Percentiles rank a stretch among this genome's conserved stretches.
These are phyloP conservation scores for Saksenaea oblongispora DNA, from an alignment of 371 early-diverging fungal species.

Conservation along the genomic window DNA sequence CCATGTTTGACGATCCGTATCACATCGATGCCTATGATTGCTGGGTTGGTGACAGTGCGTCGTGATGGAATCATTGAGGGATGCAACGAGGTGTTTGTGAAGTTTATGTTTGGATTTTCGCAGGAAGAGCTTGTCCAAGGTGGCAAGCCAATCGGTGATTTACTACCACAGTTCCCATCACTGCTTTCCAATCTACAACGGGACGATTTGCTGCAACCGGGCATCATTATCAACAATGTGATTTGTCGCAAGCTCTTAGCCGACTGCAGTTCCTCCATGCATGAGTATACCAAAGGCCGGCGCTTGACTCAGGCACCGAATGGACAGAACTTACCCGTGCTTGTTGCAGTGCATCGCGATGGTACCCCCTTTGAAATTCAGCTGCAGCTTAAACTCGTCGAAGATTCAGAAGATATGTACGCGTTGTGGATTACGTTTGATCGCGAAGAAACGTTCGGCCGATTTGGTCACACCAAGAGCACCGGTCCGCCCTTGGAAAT, in stretches of 20 bases:
- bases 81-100: constrained; percentile 65
- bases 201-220: constrained; percentile 36
- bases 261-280: constrained; percentile 9
- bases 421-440: constrained; percentile 76
- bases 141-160: constrained; percentile 45
- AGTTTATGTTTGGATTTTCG: constrained; percentile 68
- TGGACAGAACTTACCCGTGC: constrained; percentile 46
- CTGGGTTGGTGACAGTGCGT: constrained; percentile 66
- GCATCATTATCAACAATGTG: constrained; percentile 38
- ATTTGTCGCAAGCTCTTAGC: constrained; percentile 35
- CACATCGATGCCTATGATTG: constrained; percentile 70
- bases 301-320: constrained; percentile 34
- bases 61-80: constrained; percentile 59
- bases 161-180: constrained; percentile 64
- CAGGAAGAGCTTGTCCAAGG: constrained; percentile 54
- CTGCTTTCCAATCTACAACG: constrained; percentile 44
- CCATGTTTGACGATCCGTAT: constrained; percentile 42
- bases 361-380: constrained; percentile 63
- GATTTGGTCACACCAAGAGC: constrained; percentile 30
- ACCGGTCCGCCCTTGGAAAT: constrained; percentile 13
- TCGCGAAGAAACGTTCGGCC: constrained; percentile 55
- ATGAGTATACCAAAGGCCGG: constrained; percentile 8
- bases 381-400: constrained; percentile 62
- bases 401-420: constrained; percentile 52
- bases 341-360: constrained; percentile 68